Conservation (phyloP, 2,329 filamentous ascomycete species). For the Emergomyces orientalis region DNA sequence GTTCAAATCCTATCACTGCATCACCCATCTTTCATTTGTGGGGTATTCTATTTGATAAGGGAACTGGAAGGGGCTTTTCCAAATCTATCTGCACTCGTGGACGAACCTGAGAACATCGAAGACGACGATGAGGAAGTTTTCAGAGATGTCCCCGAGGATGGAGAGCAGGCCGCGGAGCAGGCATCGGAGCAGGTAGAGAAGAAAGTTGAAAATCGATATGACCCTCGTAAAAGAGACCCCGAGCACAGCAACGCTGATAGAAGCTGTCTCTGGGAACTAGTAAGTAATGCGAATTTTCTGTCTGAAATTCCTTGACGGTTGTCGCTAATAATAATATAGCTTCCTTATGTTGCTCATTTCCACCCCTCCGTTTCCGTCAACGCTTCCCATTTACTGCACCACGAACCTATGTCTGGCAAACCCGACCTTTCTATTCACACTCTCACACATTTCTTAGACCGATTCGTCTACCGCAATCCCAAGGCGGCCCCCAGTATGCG, state of each 20-base stretch:
- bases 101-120: slow-evolving; percentile 68
- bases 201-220: slow-evolving; percentile 49
- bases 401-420: slow-evolving; percentile 67
- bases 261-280: slow-evolving; percentile 86
- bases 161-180: slow-evolving; percentile 27
- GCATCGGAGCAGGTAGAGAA: slow-evolving; percentile 23
- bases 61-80: slow-evolving; percentile 74
- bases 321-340: slow-evolving; percentile 18
- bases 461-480: slow-evolving; percentile 94
- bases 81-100: slow-evolving; percentile 66
- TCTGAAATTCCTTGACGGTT: slow-evolving; percentile 16
- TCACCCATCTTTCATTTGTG: slow-evolving; percentile 85
- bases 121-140: slow-evolving; percentile 59
- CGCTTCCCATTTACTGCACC: slow-evolving; percentile 60
- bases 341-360: slow-evolving; percentile 70
- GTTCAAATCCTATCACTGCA: slow-evolving; percentile 80
- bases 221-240: slow-evolving; percentile 83
- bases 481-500: slow-evolving; percentile 58
- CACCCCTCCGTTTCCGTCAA: slow-evolving; percentile 88
- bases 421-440: slow-evolving; percentile 85
- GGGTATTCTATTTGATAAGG: slow-evolving; percentile 78
- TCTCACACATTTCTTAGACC: slow-evolving; percentile 89
- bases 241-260: slow-evolving; percentile 87
- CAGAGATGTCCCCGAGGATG: slow-evolving; percentile 53
- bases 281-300: slow-evolving; percentile 39